Evolutionary conservation across 192 early-diverging fungal genomes (phyloP), one percentile per base, ranked within the genome.

Genomic region (Rhizophlyctis rosea): DNA sequence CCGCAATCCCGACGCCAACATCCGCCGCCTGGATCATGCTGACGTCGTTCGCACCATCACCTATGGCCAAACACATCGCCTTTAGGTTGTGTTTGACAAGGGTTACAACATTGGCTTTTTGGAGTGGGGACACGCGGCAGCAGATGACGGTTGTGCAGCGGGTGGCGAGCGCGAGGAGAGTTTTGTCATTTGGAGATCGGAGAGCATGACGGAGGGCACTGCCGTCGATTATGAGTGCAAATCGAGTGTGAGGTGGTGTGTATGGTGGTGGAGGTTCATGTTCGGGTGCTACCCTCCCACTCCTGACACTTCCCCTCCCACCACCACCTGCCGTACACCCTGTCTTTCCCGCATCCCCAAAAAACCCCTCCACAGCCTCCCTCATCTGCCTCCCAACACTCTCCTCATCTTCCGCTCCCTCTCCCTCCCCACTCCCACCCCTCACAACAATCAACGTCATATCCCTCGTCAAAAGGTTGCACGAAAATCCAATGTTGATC

Each of bases 21-120:
- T 98, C 88, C 32, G 95, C 94, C 47, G 91, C 93, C 75, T 98
- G 96, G 62, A 98, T 98, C 96, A 98, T 98, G 33, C 85, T 85
- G 16, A 98, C 94, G 70, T 98, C 96, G 70, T 98, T 98, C 14
- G 93, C 96, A 32, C 94, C 89, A 78, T 98, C 96, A 28, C 96
- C 96, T 47, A 98, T 93, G 3, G 94, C 89, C 53, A 98, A 65
- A 14, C 90, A 92, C 85, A 96, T 85, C 3, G 88, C 90, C 23
- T 91, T 83, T 50, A 90, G 70, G 18, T 87, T 83, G 11, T 47
- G 71, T 61, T 93, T 93, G 47, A 96, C 93, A 63, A 96, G 67
- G 18, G 77, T 76, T n/a, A 98, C 96, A 1, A 98, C 91, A 70
- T 93, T 74, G 4, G 94, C 93, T 80, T 98, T 98, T 73, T 98